phyloP scores from a whole-genome alignment of 345 rosid genomes.

The Heritiera fomes region DNA sequence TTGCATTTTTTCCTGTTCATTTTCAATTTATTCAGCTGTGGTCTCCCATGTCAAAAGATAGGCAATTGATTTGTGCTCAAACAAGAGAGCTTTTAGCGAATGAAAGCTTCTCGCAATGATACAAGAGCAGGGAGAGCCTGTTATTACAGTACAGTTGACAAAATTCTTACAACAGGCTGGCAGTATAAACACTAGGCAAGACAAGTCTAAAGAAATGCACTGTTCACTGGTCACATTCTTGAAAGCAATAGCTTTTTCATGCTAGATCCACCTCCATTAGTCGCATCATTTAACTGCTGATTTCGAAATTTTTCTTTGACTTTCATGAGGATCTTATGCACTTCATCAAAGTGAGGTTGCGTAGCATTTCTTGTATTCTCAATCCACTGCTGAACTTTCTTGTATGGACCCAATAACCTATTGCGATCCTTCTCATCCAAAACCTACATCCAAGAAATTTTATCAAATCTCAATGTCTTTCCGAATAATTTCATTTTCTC shows the following conservation, averaged over 20 bases:
- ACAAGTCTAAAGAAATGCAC: no score
- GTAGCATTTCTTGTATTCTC: conserved; percentile 66
- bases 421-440: conserved; percentile 61
- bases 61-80: no score
- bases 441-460: conserved; percentile 43
- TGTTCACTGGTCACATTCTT: conserved; percentile 5
- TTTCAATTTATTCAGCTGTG: neutral
- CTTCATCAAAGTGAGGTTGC: conserved; percentile 75
- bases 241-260: neutral
- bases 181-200: no score
- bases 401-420: conserved; percentile 54
- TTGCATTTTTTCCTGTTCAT: neutral
- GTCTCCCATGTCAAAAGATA: no score
- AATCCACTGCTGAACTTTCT: conserved; percentile 78
- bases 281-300: conserved; percentile 22
- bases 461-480: conserved; percentile 6
- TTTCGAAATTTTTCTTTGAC: conserved; percentile 42
- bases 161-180: no score
- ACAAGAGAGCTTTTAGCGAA: no score
- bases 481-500: neutral
- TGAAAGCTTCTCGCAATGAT: no score
- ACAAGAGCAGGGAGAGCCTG: no score
- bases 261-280: conserved; percentile 20
- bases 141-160: no score
- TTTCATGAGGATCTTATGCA: conserved; percentile 51